Conservation (phyloP, 73 alveolate genomes). For the Stentor roeselii region DNA sequence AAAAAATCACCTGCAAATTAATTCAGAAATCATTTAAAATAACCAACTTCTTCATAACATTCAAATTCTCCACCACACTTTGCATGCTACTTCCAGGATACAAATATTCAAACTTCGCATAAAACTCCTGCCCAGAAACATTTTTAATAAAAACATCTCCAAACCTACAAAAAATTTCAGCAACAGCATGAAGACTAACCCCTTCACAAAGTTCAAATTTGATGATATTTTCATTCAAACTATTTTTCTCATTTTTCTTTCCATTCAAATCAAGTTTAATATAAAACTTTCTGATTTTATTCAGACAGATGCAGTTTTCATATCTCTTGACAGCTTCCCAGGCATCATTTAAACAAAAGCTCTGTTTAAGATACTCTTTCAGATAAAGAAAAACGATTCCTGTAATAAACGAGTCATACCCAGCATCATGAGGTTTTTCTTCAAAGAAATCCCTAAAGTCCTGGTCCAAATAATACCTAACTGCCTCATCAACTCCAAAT, state of each 20-base stretch:
- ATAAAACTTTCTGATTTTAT: neutral
- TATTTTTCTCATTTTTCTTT: neutral
- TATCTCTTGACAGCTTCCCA: neutral
- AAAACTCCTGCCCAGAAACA: neutral
- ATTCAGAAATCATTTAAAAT: too few relatives aligned
- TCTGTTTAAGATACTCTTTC: slow-evolving; percentile 26
- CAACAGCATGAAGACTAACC: neutral
- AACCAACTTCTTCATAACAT: neutral
- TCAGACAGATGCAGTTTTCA: neutral
- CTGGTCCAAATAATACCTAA: slow-evolving; percentile 18
- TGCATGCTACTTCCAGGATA: neutral
- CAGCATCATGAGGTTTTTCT: slow-evolving; percentile 60
- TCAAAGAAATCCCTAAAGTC: neutral
- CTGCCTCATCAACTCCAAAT: neutral
- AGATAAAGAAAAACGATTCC: slow-evolving; percentile 46
- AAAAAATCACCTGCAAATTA: too few relatives aligned
- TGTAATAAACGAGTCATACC: slow-evolving; percentile 71
- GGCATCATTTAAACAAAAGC: neutral
- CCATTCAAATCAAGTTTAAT: neutral
- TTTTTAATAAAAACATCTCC: neutral
- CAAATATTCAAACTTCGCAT: neutral
- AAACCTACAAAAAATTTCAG: neutral
- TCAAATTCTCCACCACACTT: neutral
- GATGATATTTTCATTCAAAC: neutral
- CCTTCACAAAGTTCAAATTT: neutral